Evolutionary conservation across 305 asterid species (phyloP), one percentile per base, ranked within the genome.

Genomic region (Solanum hybrid): DNA sequence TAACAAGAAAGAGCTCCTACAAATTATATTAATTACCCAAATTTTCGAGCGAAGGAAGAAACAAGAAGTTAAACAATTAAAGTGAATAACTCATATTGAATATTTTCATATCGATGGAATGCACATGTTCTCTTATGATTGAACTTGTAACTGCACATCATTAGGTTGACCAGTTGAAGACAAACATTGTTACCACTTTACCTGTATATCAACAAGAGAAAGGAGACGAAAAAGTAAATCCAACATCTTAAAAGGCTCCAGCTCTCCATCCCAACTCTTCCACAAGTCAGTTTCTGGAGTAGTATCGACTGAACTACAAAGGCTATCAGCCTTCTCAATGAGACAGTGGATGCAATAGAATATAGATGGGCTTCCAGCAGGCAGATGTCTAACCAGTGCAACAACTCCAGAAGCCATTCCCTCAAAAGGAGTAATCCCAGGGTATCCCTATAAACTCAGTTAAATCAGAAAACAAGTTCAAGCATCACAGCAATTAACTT

Each of bases 381-480:
- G 99, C 91, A 97, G 98, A 93, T 95, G 94, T 91, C 97, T 93
- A 92, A 95, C 97, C n/a, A 97, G 89, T 69, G 98, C 96, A 91
- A 92, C 96, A 83, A 96, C 97, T 61, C 99, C 99, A 86, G 99
- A 96, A 91, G 98, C 98, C 95, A 97, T 89, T 89, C 98, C 98
- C 86, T 97, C 98, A 35, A 94, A 95, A 81, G 98, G 99, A 28
- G 99, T 96, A 80, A 89, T 92, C 86, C 92, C 97, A 42, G 99
- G 99, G 91, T 93, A 97, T n/a, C 94, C 96, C 99, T 97, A 0
- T 51, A 75, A 33, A 92, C 87, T 83, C 90, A 77, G 90, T 89
- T 91, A 74, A 86, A 51, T 86, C 69, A 88, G 79, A 31, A 69
- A 74, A 87, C 26, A 88, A 88, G 35, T 11, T 87, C 36, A 87